Conservation (phyloP, 2,329 filamentous ascomycete species). For the Colletotrichum falcatum region DNA sequence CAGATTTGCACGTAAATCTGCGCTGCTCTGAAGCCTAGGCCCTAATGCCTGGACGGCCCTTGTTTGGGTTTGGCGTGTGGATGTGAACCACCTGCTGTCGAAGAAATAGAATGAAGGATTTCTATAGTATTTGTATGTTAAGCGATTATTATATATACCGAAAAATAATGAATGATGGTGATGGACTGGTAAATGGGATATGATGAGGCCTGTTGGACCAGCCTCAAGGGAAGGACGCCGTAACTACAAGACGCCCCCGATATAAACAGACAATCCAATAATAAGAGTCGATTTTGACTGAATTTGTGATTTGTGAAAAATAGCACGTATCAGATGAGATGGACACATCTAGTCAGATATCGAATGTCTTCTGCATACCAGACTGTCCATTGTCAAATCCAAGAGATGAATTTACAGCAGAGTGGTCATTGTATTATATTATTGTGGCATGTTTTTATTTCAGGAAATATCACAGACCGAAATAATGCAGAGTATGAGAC, state of each 20-base stretch:
- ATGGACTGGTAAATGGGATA: no score
- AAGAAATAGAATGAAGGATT: no score
- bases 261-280: not conserved
- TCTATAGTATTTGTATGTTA: no score
- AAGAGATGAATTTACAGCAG: not conserved
- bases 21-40: no score
- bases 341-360: not conserved
- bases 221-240: not conserved
- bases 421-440: not conserved
- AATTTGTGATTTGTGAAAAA: no score
- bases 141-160: no score
- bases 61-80: no score
- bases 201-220: not conserved
- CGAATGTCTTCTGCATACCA: not conserved
- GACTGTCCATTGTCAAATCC: not conserved
- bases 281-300: not conserved
- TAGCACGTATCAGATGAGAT: not conserved
- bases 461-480: not conserved
- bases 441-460: not conserved
- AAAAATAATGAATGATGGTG: no score
- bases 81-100: no score
- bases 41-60: no score
- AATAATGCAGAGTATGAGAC: not conserved
- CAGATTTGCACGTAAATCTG: no score
- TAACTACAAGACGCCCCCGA: not conserved